Evolutionary conservation across 2,329 filamentous ascomycete species (phyloP), one percentile per base, ranked within the genome.

Genomic region (Phyllosticta paracitricarpa): DNA sequence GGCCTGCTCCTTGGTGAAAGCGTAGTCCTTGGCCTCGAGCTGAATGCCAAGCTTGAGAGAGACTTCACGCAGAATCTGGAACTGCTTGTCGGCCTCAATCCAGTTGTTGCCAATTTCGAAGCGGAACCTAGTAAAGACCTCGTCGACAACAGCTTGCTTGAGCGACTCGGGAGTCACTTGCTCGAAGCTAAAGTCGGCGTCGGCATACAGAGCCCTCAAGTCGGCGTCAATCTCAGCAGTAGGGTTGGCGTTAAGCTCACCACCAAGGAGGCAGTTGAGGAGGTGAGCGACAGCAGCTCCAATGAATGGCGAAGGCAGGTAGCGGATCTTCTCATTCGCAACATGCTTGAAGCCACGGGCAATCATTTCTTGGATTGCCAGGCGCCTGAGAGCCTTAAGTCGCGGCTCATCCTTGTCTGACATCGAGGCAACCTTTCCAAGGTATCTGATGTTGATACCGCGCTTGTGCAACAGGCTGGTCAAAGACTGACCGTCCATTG

Each of bases 261-360:
- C 80, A 14, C 94, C 94, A 40, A 99, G 80, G 51, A 99, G 80
- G 75, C 94, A 99, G 80, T 99, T 99, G 66, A 99, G 82, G 57
- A 99, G 80, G 72, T 99, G 94, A 6, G 92, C 81, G 63, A 93
- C 78, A 72, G 89, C 93, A 63, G 89, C 80, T 56, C 89, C 82
- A n/a, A 88, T 86, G 64, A 97, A 87, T 14, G 89, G 85, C 65
- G 88, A 82, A 24, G 94, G 90, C 22, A 97, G 77, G 64, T 89
- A 84, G 65, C 88, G 87, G 64, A 99, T 80, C 73, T 95, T 89
- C 67, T 83, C 83, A 72, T 90, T 87, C 62, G 88, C 83, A 65
- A 94, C 81, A 75, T 99, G 93, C 83, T 99, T 99, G 82, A 97
- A 97, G 4, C 89, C 86, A 78, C 94, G 86, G n/a, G 89, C 83